phyloP scores from a whole-genome alignment of 306 rosid genomes.

The Medicago arabica region DNA sequence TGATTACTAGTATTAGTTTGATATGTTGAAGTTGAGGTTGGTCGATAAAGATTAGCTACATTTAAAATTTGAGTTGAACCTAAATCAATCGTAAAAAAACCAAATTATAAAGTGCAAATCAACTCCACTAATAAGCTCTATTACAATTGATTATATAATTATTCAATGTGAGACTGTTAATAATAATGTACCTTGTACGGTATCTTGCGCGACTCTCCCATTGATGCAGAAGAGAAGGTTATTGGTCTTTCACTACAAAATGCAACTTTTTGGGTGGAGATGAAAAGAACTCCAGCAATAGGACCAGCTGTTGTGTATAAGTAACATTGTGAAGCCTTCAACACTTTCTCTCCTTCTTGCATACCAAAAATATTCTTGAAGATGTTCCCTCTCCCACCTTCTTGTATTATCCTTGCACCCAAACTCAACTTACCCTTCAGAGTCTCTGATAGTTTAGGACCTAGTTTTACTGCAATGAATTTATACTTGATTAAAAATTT shows the following conservation, averaged over 20 bases:
- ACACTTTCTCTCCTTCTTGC: slow-evolving; percentile 68
- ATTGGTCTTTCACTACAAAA: slow-evolving; percentile 75
- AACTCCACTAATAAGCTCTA: no score
- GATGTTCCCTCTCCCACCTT: slow-evolving; percentile 80
- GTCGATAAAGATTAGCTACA: no score
- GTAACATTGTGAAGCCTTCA: slow-evolving; percentile 92
- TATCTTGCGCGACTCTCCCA: slow-evolving; percentile 47
- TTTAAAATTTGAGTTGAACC: no score
- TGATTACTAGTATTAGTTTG: no score
- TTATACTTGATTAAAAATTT: no score
- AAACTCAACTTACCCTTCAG: slow-evolving; percentile 76
- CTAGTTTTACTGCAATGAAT: slow-evolving; percentile 62
- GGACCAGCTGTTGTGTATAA: slow-evolving; percentile 79
- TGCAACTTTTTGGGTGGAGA: slow-evolving; percentile 72
- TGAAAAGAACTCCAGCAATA: slow-evolving; percentile 79
- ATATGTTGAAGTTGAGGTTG: not conserved
- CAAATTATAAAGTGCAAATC: not conserved
- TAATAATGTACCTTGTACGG: slow-evolving; percentile 63
- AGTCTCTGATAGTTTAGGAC: slow-evolving; percentile 67
- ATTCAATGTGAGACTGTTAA: not conserved
- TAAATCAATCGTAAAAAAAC: not conserved
- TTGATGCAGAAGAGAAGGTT: slow-evolving; percentile 47
- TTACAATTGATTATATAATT: not conserved
- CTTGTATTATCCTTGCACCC: slow-evolving; percentile 71
- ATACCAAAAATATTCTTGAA: slow-evolving; percentile 70